Percentiles rank a stretch among this genome's conserved stretches.
Evolutionary conservation across 164 flowering plant species (phyloP).

Genomic region (Vitis amurensis): DNA sequence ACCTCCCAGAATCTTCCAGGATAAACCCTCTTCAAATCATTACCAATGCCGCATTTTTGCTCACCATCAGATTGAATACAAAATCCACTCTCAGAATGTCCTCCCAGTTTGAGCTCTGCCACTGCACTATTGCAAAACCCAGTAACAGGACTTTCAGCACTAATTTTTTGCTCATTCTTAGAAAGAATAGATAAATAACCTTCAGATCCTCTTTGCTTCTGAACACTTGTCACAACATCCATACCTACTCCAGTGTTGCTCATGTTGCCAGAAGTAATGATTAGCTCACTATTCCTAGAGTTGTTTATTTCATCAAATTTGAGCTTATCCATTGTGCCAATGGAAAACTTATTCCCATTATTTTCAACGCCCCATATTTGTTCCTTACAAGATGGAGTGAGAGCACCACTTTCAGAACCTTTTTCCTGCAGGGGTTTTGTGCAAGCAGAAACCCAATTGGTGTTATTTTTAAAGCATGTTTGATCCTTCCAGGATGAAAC

Average conservation of each 20-base stretch:
- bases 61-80: conserved; percentile 18
- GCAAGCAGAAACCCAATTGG: neutral
- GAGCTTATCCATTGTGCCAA: conserved; percentile 5
- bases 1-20: conserved; percentile 19
- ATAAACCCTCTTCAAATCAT: conserved; percentile 16
- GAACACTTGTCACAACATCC: conserved; percentile 6
- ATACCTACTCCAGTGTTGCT: conserved; percentile 8
- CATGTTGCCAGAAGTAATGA: conserved; percentile 14
- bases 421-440: conserved; percentile 3
- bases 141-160: conserved; percentile 14
- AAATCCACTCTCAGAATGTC: conserved; percentile 18
- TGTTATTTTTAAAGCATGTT: neutral
- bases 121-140: conserved; percentile 5
- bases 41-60: conserved; percentile 19
- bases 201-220: conserved; percentile 14
- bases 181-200: conserved; percentile 16
- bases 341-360: conserved; percentile 2
- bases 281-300: conserved; percentile 7
- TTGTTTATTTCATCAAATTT: conserved; percentile 5
- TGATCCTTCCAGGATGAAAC: conserved; percentile 11
- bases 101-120: conserved; percentile 19
- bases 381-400: conserved; percentile 6
- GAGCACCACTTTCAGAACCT: neutral
- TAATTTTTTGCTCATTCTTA: conserved; percentile 17
- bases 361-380: conserved; percentile 2